phyloP scores from a whole-genome alignment of 139 green algal genomes.

The Trebouxia sp. region DNA sequence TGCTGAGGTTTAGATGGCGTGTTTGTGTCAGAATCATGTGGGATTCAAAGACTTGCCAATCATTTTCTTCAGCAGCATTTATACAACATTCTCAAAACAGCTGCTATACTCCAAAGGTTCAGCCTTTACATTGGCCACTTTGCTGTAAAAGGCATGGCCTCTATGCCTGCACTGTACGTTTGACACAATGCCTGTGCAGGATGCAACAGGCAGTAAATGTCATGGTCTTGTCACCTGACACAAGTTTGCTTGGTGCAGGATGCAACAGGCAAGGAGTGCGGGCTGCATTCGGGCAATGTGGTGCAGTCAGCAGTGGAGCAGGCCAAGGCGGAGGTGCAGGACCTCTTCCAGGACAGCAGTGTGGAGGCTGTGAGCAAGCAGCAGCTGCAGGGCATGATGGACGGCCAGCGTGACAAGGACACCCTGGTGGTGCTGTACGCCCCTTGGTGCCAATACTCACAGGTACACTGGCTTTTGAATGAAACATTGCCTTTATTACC shows the following conservation, averaged over 20 bases:
- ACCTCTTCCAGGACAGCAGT: conserved; percentile 61
- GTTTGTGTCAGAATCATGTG: no score
- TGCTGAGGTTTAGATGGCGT: no score
- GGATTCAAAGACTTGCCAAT: no score
- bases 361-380: conserved; percentile 66
- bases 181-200: no score
- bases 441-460: conserved; percentile 95
- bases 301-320: conserved; percentile 38
- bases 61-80: no score
- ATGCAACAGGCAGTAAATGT: no score
- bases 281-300: conserved; percentile 93
- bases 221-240: no score
- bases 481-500: not conserved
- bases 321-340: conserved; percentile 49
- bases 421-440: conserved; percentile 92
- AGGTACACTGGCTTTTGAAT: conserved; percentile 48
- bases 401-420: conserved; percentile 64
- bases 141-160: no score
- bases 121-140: no score
- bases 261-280: conserved; percentile 92
- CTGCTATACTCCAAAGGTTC: no score
- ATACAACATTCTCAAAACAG: no score
- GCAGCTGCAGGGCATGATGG: conserved; percentile 59
- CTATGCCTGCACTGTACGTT: no score
- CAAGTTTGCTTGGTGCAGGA: conserved; percentile 49